Evolutionary conservation across 331 rosid species (phyloP).

Genomic region (Pyrus hybrid): DNA sequence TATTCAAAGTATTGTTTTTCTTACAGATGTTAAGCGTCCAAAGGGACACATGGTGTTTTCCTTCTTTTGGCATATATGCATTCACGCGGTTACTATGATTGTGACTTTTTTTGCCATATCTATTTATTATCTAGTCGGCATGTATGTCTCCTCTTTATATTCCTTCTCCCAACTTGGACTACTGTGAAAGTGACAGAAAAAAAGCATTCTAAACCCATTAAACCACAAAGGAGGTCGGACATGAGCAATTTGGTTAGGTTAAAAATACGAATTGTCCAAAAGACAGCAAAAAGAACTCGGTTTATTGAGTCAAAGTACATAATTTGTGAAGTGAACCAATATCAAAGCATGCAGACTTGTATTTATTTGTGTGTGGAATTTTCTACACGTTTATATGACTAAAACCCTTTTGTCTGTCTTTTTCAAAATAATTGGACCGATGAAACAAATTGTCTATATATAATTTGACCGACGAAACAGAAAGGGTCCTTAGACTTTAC

Average conservation of each 20-base stretch:
- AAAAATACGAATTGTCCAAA: background rate
- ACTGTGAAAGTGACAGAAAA: background rate
- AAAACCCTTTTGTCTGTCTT: background rate
- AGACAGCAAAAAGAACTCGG: background rate
- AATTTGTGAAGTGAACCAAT: background rate
- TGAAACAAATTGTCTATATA: background rate
- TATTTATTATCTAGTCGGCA: no score
- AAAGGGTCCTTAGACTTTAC: background rate
- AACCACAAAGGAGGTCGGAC: background rate
- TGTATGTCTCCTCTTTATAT: no score
- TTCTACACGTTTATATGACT: constrained; percentile 24
- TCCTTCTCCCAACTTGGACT: background rate
- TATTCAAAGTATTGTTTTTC: background rate
- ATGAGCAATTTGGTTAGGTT: background rate
- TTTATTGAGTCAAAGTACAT: background rate
- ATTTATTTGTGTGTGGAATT: background rate
- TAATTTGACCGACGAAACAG: no score
- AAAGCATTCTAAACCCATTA: background rate
- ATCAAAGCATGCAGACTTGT: background rate
- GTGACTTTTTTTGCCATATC: no score
- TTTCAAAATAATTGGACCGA: background rate
- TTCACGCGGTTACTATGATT: background rate
- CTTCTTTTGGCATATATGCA: background rate
- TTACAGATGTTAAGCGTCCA: background rate
- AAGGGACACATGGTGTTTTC: background rate